Percentiles rank a stretch among this genome's conserved stretches.
Evolutionary conservation across 129 eudicot genomes (phyloP).

Genomic region (Helichrysum umbraculigerum): DNA sequence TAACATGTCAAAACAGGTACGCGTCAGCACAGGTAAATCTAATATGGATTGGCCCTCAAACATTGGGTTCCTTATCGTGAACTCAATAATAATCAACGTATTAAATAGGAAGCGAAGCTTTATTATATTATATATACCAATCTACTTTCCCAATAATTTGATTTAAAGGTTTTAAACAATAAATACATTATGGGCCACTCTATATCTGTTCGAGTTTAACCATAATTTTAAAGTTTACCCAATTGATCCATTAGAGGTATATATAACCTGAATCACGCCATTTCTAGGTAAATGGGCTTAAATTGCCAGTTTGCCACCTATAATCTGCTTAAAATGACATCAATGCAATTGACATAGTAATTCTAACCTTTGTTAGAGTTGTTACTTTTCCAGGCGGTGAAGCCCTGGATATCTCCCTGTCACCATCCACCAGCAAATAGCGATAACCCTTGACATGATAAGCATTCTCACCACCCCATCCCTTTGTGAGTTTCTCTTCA

Average conservation of each 20-base stretch:
- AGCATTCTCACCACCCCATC: conserved; percentile 99
- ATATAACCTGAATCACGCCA: background rate
- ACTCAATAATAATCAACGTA: background rate
- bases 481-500: conserved; percentile 93
- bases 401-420: conserved; percentile 76
- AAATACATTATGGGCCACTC: background rate
- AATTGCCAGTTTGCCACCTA: background rate
- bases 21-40: background rate
- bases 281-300: background rate
- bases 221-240: background rate
- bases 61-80: background rate
- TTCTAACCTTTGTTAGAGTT: conserved; percentile 80
- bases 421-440: conserved; percentile 81
- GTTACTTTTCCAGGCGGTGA: conserved; percentile 97
- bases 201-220: background rate
- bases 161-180: background rate
- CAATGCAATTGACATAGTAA: conserved; percentile 4
- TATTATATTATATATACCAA: no score
- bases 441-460: conserved; percentile 97
- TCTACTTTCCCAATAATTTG: background rate
- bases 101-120: background rate
- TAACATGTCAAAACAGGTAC: background rate
- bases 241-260: background rate
- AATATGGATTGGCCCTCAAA: background rate
- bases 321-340: background rate